phyloP scores from a whole-genome alignment of 805 yeast genomes.

The Myxozyma monticola region DNA sequence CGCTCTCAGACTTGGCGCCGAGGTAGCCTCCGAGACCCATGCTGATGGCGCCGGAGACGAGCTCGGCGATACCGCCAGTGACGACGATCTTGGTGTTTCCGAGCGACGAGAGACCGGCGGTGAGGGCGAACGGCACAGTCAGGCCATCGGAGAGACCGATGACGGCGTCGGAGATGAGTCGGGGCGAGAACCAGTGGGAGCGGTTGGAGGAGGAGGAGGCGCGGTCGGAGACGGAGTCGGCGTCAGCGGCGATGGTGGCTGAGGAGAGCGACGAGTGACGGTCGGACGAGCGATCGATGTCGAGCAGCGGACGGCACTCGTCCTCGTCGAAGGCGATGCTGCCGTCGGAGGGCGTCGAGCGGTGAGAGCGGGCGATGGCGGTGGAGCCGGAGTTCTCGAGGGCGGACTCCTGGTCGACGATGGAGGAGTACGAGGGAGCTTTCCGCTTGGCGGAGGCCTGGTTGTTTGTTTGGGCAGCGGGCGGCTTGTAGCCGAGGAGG shows the following conservation, averaged over 20 bases:
- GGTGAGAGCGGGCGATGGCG: not conserved
- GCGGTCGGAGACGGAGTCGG: conserved; percentile 11
- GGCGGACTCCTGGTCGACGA: conserved; percentile 13
- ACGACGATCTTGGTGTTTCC: conserved; percentile 89
- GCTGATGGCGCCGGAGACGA: conserved; percentile 93
- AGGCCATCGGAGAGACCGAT: conserved; percentile 94
- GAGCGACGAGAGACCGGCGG: conserved; percentile 89
- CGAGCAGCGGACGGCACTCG: conserved; percentile 22
- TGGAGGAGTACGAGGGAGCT: conserved; percentile 5
- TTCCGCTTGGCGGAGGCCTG: not conserved
- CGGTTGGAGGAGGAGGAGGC: conserved; percentile 1
- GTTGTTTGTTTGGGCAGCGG: not conserved
- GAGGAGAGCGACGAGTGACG: conserved; percentile 8
- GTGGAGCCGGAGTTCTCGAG: not conserved
- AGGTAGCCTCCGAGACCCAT: conserved; percentile 98
- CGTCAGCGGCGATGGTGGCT: conserved; percentile 1
- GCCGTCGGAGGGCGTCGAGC: conserved; percentile 1
- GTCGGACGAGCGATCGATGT: conserved; percentile 1
- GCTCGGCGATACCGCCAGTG: conserved; percentile 97
- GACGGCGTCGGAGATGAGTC: conserved; percentile 89
- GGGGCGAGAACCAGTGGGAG: conserved; percentile 49
- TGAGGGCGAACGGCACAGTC: conserved; percentile 97
- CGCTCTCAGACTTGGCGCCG: conserved; percentile 86
- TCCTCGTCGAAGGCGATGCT: conserved; percentile 10
- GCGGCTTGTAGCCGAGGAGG: conserved; percentile 23